A percentile compares a stretch with the other conserved stretches of the same genome.
Evolutionary conservation across 192 early-diverging fungal species (phyloP).

Genomic region (Coemansia sp.): DNA sequence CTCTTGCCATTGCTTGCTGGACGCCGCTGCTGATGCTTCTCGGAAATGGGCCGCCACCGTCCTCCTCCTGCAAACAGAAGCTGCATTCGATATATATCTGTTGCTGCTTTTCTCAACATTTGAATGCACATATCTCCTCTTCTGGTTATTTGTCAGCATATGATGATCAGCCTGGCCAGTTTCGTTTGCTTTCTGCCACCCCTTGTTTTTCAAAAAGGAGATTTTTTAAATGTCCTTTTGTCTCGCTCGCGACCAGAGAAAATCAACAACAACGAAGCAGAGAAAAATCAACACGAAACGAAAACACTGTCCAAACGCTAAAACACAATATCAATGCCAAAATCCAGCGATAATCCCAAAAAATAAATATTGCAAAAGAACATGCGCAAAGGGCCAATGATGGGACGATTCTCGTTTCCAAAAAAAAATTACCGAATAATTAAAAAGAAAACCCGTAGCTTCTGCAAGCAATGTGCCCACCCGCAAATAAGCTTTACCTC

Average conservation of each 20-base stretch:
- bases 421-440: too few species aligned
- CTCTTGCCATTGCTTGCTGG: neutral
- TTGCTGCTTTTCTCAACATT: neutral
- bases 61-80: neutral
- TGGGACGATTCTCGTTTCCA: neutral
- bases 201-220: too few species aligned
- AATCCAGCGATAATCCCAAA: neutral
- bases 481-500: too few species aligned
- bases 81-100: neutral
- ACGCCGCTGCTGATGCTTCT: neutral
- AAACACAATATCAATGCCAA: too few species aligned
- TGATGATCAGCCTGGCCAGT: neutral
- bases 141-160: neutral
- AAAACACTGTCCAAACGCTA: too few species aligned
- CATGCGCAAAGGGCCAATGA: neutral
- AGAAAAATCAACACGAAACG: too few species aligned
- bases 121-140: too few species aligned
- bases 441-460: neutral
- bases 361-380: neutral
- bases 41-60: neutral
- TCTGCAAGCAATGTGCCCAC: too few species aligned
- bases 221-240: too few species aligned
- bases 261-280: too few species aligned
- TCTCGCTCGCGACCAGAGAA: too few species aligned
- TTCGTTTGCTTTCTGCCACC: too few species aligned